A percentile compares a stretch with the other conserved stretches of the same genome.
phyloP scores from a whole-genome alignment of 2,329 filamentous ascomycete genomes.

The Pseudocercospora musae region DNA sequence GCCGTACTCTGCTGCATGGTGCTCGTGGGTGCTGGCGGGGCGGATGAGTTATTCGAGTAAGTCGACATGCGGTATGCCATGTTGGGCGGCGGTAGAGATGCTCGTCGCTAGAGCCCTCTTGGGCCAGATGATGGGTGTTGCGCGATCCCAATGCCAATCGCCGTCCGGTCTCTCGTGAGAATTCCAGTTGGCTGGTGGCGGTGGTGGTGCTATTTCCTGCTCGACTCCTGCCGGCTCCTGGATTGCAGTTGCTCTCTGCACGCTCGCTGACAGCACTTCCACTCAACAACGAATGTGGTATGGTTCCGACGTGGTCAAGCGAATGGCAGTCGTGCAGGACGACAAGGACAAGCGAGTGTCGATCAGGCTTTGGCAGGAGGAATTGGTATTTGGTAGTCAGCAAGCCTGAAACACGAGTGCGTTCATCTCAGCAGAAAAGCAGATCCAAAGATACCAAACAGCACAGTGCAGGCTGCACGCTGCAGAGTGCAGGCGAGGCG shows the following conservation, averaged over 20 bases:
- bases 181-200: not conserved
- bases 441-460: not conserved
- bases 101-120: not conserved
- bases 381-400: not conserved
- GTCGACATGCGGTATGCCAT: slow-evolving; percentile 62
- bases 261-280: not conserved
- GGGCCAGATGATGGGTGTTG: not conserved
- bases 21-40: slow-evolving; percentile 51
- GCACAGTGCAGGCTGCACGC: not conserved
- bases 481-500: not conserved
- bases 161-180: slow-evolving; percentile 4
- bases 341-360: slow-evolving; percentile 15
- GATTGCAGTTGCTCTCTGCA: not conserved
- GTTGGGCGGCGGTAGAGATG: slow-evolving; percentile 32
- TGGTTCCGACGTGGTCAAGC: slow-evolving; percentile 9
- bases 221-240: not conserved
- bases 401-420: not conserved
- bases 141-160: not conserved
- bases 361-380: not conserved
- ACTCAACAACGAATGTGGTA: slow-evolving; percentile 10
- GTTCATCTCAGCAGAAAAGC: not conserved
- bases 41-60: slow-evolving; percentile 60
- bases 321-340: slow-evolving; percentile 10
- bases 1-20: slow-evolving; percentile 47
- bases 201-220: not conserved